These are phyloP conservation scores for Plenodomus biglobosus DNA, from an alignment of 2,329 filamentous ascomycete species.

Conservation along the genomic window DNA sequence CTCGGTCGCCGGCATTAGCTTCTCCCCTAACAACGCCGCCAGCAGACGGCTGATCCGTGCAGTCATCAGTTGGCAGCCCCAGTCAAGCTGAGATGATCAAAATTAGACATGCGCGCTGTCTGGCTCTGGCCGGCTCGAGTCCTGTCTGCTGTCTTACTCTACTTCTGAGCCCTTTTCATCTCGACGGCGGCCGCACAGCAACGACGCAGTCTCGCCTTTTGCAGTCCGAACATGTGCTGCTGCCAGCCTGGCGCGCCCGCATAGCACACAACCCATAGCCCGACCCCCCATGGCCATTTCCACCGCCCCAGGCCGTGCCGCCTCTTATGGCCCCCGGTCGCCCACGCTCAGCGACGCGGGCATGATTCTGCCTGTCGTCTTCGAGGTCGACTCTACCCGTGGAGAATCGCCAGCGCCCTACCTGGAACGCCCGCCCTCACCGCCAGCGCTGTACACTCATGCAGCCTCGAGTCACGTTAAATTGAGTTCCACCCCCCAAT, in stretches of 20 bases:
- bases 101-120: slow-evolving; percentile 19
- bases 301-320: slow-evolving; percentile 20
- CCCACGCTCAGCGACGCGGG: slow-evolving; percentile 91
- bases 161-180: background rate
- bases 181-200: slow-evolving; percentile 1
- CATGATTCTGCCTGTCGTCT: slow-evolving; percentile 82
- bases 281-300: slow-evolving; percentile 22
- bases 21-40: slow-evolving; percentile 21
- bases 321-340: slow-evolving; percentile 50
- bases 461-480: slow-evolving; percentile 27
- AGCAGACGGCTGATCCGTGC: slow-evolving; percentile 17
- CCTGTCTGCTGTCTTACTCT: slow-evolving; percentile 7
- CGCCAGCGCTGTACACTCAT: slow-evolving; percentile 33
- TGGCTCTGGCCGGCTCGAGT: slow-evolving; percentile 18
- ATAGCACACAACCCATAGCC: slow-evolving; percentile 16
- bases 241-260: slow-evolving; percentile 19
- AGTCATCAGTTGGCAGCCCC: slow-evolving; percentile 18
- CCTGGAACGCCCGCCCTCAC: slow-evolving; percentile 50
- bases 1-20: slow-evolving; percentile 12
- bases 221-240: slow-evolving; percentile 20
- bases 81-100: slow-evolving; percentile 23
- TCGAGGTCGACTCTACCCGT: slow-evolving; percentile 33
- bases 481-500: slow-evolving; percentile 32
- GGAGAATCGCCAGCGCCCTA: slow-evolving; percentile 56
- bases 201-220: slow-evolving; percentile 2